Evolutionary conservation across 352 stramenopile species (phyloP).

Genomic region (Globisporangium middletonii): DNA sequence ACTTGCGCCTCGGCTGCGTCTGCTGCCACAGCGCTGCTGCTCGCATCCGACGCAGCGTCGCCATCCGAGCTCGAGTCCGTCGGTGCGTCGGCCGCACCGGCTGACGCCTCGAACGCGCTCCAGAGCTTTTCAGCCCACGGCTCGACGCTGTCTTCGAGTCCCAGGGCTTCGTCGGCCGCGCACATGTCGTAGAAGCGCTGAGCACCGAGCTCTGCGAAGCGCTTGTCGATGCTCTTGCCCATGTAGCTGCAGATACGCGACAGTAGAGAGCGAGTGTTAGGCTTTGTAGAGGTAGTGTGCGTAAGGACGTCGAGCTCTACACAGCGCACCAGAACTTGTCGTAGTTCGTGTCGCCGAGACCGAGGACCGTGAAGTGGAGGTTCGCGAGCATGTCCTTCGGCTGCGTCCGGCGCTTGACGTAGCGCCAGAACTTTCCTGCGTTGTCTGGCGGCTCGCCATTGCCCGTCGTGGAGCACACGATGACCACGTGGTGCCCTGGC

Average conservation of each 20-base stretch:
- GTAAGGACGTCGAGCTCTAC: too few species aligned
- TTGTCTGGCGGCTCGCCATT: slow-evolving; percentile 96
- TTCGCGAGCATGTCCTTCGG: slow-evolving; percentile 69
- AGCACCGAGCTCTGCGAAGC: slow-evolving; percentile 85
- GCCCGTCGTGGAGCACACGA: slow-evolving; percentile 93
- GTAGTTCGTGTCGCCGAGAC: slow-evolving; percentile 96
- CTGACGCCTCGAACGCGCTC: slow-evolving; percentile 36
- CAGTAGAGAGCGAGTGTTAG: not conserved
- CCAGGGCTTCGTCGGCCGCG: slow-evolving; percentile 92
- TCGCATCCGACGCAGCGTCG: slow-evolving; percentile 1
- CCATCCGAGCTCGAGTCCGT: slow-evolving; percentile 22
- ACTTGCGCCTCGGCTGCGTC: not conserved
- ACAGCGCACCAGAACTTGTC: slow-evolving; percentile 90
- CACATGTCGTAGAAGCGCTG: slow-evolving; percentile 65
- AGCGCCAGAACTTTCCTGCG: slow-evolving; percentile 90
- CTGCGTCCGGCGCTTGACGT: slow-evolving; percentile 84
- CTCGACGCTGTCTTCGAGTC: slow-evolving; percentile 93
- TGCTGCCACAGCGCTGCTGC: not conserved
- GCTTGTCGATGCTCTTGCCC: slow-evolving; percentile 87
- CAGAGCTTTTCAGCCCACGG: slow-evolving; percentile 79
- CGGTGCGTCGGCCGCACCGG: slow-evolving; percentile 10
- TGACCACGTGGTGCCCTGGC: slow-evolving; percentile 52
- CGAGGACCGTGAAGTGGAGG: slow-evolving; percentile 86
- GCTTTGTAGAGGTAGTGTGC: too few species aligned
- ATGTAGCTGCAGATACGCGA: slow-evolving; percentile 43